A percentile compares a stretch with the other conserved stretches of the same genome.
Evolutionary conservation across 805 yeast species (phyloP).

Genomic region (Saccharomycopsis babjevae): DNA sequence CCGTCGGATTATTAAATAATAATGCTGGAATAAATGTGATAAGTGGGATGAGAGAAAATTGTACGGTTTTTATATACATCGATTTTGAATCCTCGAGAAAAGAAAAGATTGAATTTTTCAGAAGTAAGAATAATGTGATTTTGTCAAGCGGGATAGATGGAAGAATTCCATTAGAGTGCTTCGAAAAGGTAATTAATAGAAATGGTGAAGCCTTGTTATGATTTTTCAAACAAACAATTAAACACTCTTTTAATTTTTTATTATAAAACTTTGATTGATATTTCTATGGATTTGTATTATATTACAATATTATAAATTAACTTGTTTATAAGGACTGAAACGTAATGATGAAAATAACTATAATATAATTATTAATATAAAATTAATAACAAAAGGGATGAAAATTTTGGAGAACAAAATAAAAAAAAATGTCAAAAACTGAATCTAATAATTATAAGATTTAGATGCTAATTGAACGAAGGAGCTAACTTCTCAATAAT

Average conservation of each 20-base stretch:
- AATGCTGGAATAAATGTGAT: conserved; percentile 31
- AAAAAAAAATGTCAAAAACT: background rate
- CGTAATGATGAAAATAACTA: background rate
- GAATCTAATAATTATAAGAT: background rate
- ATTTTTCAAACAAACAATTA: background rate
- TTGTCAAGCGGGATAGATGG: conserved; percentile 56
- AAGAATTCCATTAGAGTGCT: conserved; percentile 33
- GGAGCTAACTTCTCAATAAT: background rate
- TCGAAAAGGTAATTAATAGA: conserved; percentile 30
- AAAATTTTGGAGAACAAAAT: background rate
- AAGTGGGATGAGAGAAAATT: conserved; percentile 62
- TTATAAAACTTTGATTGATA: background rate
- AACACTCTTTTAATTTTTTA: background rate
- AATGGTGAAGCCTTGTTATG: conserved; percentile 8
- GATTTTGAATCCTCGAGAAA: conserved; percentile 40
- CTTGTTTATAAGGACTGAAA: background rate
- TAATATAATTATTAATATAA: background rate
- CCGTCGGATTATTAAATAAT: conserved; percentile 33
- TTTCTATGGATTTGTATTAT: background rate
- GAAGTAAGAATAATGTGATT: conserved; percentile 67
- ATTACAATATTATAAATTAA: background rate
- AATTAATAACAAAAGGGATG: background rate
- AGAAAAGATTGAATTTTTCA: conserved; percentile 40
- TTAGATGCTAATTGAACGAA: background rate
- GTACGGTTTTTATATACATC: conserved; percentile 50